Evolutionary conservation across 768 basidiomycete species (phyloP), one percentile per base, ranked within the genome.

Genomic region (Termitomyces sp.): DNA sequence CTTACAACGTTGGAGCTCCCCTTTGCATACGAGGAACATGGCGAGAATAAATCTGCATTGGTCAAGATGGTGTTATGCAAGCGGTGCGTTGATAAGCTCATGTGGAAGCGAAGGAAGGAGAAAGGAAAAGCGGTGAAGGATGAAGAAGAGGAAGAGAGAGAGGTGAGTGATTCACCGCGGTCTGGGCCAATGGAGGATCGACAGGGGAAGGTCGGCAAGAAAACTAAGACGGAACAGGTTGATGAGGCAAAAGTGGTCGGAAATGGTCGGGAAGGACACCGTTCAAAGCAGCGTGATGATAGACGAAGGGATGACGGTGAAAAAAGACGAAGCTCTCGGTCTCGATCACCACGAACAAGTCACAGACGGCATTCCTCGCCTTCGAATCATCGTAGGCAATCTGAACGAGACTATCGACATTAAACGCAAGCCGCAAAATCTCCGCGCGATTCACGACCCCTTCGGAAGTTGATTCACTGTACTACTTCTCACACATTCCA

Each of bases 1-100:
- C 76, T 96, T 32, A 80, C 82, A 13, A 93, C 93, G 9, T 82
- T 94, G 44, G 95, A 98, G 71, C 78, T 98, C 2, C 95, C 95
- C 0, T 98, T 98, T 67, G 81, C 84, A 8, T 98, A 98, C 70
- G 74, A 81, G 22, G 96, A 98, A 67, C 83, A 83, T 13, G 91
- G 88, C 1, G 81, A 85, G 63, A 71, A 66, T 48, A 95, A 91
- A 71, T 82, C 82, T 51, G 93, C 93, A 0, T 75, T 98, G 13
- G 96, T 98, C 49, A 98, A 98, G 69, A 84, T 95, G 3, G 93
- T 93, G 1, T 72, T 98, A 33, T 98, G 96, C 68, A 71, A 76
- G 30, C 81, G 76, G 64, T 98, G 96, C 67, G 73, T 84, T 49
- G 83, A 83, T 69, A 98, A 96, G 78, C 74, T 98, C 65, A 85